Base-by-base conservation (phyloP, 2,329 filamentous ascomycete species). In the Sarocladium oryzae region DNA sequence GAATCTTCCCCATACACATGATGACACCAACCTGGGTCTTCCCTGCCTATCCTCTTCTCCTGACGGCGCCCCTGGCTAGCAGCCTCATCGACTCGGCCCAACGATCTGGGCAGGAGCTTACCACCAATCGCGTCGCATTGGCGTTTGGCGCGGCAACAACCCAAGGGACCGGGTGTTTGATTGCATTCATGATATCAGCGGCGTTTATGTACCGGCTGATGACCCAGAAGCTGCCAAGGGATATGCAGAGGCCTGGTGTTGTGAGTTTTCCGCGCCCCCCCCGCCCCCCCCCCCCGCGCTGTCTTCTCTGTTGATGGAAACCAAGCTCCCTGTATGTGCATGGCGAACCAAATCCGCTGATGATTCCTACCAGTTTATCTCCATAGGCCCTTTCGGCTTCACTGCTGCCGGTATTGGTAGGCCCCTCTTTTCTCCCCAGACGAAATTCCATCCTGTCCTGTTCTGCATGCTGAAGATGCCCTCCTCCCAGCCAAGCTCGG, bases 21-120 rank as follows among this genome's bases (percentile, higher is more conserved):
- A 93, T 95, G 89, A 93, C 88, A 0, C 88, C 88, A 0, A 82
- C 89, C 16, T 93, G 88, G 88, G 89, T 92, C 51, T 93, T 93
- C 57, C 89, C 88, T 0, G 88, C 86, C 1, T 95, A 95, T 56
- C 88, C 89, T 0, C 74, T 93, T 20, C 77, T 95, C 3, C 79
- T 93, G 8, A 81, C 86, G 20, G 88, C 85, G 0, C 85, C 88
- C 0, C 82, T 90, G 57, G 88, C 85, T 15, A 77, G 78, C 16
- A 81, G 73, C 46, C 68, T 81, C 26, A 75, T 81, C 54, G 60
- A 65, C 40, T 68, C 72, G 7, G 69, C 71, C 8, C 56, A 60
- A 7, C 54, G 56, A 16, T 58, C 60, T 2, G 56, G 58, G 6
- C 58, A 56, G 10, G 18, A 32, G 7, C 53, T 58, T 6, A 48